These are phyloP conservation scores for Cytospora leucostoma DNA, from an alignment of 2,329 filamentous ascomycete species.

Conservation along the genomic window DNA sequence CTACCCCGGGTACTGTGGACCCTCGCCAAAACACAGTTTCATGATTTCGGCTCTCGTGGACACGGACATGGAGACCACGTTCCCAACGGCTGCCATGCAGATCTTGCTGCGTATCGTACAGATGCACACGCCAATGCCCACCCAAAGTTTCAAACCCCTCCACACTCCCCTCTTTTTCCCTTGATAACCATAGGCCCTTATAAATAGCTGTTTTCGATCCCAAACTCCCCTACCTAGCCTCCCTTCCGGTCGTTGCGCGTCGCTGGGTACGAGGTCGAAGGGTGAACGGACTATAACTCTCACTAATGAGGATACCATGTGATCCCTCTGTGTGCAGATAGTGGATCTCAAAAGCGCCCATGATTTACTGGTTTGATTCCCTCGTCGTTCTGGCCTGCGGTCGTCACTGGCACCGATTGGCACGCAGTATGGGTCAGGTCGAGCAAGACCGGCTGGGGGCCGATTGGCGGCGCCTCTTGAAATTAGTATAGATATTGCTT, in stretches of 20 bases:
- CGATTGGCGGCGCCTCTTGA: slow-evolving; percentile 2
- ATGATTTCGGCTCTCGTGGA: background rate
- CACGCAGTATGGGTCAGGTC: background rate
- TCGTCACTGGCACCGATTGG: background rate
- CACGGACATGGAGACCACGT: slow-evolving; percentile 2
- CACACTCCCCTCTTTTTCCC: background rate
- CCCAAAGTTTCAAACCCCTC: background rate
- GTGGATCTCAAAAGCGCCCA: background rate
- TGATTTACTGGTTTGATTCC: background rate
- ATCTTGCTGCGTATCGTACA: background rate
- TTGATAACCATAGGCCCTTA: background rate
- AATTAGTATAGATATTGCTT: slow-evolving; percentile 9
- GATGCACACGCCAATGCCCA: background rate
- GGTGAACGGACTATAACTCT: slow-evolving; percentile 2
- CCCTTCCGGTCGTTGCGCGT: slow-evolving; percentile 5
- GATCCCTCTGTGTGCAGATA: background rate
- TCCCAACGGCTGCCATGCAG: slow-evolving; percentile 5
- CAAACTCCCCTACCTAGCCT: background rate
- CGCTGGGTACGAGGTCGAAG: slow-evolving; percentile 13
- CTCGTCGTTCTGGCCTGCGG: background rate
- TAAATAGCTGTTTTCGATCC: slow-evolving; percentile 1
- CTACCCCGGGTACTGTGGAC: background rate
- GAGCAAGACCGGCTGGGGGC: background rate
- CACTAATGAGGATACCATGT: background rate
- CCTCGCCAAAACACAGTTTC: background rate